Base-by-base conservation (phyloP, 345 rosid species). In the Trapa bicornis region DNA sequence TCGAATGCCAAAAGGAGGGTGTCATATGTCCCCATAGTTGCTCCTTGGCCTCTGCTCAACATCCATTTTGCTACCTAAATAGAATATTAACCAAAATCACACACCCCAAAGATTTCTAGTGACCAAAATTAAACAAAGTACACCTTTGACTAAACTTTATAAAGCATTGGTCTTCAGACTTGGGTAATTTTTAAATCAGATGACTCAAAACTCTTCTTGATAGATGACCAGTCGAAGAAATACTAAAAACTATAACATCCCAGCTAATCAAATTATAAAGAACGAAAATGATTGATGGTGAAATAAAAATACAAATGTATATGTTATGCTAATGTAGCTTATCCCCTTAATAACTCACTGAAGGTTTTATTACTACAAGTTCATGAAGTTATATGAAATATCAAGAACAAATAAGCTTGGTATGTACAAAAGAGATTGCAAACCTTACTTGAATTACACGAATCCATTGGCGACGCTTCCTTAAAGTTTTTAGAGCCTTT, bases 31-130 rank as follows among this genome's bases (percentile, higher is more conserved):
- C 78, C 87, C 98, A 92, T 83, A 36, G 94, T 89, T 62, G 91
- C 83, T 61, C 98, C 96, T 78, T 93, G 96, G 47, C 98, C 96
- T 83, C 88, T 90, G 75, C 96, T 80, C 81, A 93, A 68, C 96
- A 93, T 93, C 98, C 98, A 90, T 71, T 89, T 92, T 16, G 97
- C 88, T 66, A 92, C 85, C 98, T 92, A 43, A n/a, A 12, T 65
- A 54, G 6, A n/a, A 54, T n/a, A n/a, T 42, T 35, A 22, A 45
- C 64, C 36, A 17, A 37, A 15, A 48, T 17, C 39, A 61, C 1
- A 15, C 5, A 5, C 17, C 22, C 56, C 4, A 15, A 50, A 41
- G n/a, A 15, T 62, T 37, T 17, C 22, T 62, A 29, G 38, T 15
- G 3, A 1, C 3, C n/a, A 4, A 61, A 4, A 41, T n/a, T 5